These are phyloP conservation scores for Wickerhamiella occidentalis DNA, from an alignment of 805 yeast species.

Conservation along the genomic window DNA sequence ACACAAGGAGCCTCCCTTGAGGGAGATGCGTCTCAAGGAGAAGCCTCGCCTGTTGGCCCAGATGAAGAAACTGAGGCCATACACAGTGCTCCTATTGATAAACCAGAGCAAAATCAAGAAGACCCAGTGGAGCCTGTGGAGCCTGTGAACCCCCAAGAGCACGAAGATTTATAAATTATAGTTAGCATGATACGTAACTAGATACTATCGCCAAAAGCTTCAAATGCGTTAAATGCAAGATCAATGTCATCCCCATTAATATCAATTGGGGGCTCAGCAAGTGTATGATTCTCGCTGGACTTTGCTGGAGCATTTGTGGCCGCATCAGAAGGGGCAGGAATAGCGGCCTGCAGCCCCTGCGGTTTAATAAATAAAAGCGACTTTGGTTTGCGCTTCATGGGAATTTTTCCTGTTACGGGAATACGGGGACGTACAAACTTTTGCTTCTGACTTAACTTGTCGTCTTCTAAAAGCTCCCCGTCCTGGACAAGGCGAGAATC, in stretches of 20 bases:
- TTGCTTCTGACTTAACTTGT: conserved; percentile 68
- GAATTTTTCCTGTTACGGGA: conserved; percentile 83
- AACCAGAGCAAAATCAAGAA: too few relatives aligned
- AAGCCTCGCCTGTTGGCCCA: too few relatives aligned
- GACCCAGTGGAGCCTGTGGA: too few relatives aligned
- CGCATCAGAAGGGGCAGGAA: not conserved
- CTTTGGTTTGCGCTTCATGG: conserved; percentile 22
- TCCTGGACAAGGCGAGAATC: conserved; percentile 8
- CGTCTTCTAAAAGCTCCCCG: conserved; percentile 52
- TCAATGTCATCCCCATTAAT: conserved; percentile 8
- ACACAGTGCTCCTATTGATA: too few relatives aligned
- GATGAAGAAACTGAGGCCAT: too few relatives aligned
- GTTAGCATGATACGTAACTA: conserved; percentile 4
- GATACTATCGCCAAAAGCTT: conserved; percentile 7
- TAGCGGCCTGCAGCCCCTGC: not conserved
- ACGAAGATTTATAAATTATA: conserved; percentile 5
- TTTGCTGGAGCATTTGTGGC: not conserved
- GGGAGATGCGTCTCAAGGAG: not conserved
- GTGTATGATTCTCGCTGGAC: not conserved
- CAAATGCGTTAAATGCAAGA: conserved; percentile 11
- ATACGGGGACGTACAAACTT: conserved; percentile 63
- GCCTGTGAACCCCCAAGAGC: too few relatives aligned
- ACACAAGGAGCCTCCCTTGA: not conserved
- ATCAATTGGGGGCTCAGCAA: not conserved
- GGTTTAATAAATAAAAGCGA: conserved; percentile 11